These are phyloP conservation scores for Aspergillus sparsus DNA, from an alignment of 495 filamentous ascomycete species.

Conservation along the genomic window DNA sequence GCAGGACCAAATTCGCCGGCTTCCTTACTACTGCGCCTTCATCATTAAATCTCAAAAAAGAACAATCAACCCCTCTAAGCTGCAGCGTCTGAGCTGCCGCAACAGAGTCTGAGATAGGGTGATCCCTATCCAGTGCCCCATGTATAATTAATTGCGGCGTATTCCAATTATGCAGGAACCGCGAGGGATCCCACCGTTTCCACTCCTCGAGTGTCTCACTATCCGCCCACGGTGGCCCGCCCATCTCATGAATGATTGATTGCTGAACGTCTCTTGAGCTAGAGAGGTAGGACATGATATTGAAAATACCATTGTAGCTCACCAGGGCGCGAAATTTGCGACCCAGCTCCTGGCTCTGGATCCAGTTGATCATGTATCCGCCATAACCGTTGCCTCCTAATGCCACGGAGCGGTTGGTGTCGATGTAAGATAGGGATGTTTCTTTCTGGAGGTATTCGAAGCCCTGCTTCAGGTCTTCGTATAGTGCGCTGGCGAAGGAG, in stretches of 20 bases:
- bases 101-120: constrained; percentile 3
- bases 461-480: background rate
- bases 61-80: background rate
- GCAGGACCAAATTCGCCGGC: background rate
- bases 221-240: constrained; percentile 1
- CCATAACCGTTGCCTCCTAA: background rate
- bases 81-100: background rate
- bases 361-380: constrained; percentile 8
- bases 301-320: background rate
- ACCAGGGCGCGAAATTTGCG: constrained; percentile 4
- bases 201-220: background rate
- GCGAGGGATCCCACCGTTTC: constrained; percentile 4
- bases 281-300: constrained; percentile 8
- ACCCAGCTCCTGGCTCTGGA: constrained; percentile 1
- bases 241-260: background rate
- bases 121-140: background rate
- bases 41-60: background rate
- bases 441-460: constrained; percentile 1
- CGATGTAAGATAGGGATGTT: background rate
- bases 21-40: background rate
- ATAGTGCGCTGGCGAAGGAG: background rate
- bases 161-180: background rate
- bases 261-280: background rate
- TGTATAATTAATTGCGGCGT: constrained; percentile 5
- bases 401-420: constrained; percentile 1